Percentiles rank a stretch among this genome's conserved stretches.
phyloP scores from a whole-genome alignment of 495 filamentous ascomycete species.

The Pyrenula aspistea region DNA sequence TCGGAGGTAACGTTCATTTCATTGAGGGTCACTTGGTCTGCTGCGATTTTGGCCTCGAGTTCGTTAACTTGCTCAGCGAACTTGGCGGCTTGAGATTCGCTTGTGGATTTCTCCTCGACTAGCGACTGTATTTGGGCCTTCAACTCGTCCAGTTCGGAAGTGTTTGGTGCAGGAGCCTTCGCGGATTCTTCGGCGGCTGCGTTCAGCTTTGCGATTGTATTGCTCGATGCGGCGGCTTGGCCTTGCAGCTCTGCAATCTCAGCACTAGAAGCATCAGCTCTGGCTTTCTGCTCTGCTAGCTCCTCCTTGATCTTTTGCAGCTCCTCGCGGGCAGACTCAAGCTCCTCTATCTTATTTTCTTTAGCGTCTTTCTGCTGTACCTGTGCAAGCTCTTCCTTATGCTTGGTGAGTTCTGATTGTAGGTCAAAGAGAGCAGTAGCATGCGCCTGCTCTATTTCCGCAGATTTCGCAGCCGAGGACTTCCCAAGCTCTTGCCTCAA shows the following conservation, averaged over 20 bases:
- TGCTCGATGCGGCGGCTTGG: background rate
- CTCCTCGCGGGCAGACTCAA: background rate
- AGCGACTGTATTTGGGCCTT: background rate
- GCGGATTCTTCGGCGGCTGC: background rate
- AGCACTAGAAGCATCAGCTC: background rate
- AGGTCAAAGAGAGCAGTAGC: background rate
- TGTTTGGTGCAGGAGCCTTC: background rate
- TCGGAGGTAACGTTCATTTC: background rate
- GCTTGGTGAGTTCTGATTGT: background rate
- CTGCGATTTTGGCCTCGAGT: background rate
- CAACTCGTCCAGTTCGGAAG: background rate
- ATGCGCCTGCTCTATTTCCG: background rate
- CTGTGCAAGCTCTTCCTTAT: background rate
- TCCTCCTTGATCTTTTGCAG: background rate
- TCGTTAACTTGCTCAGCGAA: background rate
- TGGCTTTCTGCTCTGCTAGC: background rate
- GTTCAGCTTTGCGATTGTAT: background rate
- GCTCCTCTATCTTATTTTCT: background rate
- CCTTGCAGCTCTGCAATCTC: background rate
- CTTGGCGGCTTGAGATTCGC: background rate
- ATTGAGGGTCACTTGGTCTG: background rate
- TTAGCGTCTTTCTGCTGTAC: background rate
- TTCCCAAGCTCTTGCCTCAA: background rate
- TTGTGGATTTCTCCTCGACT: background rate
- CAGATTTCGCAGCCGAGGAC: background rate